These are phyloP conservation scores for Ganoderma lingzhi DNA, from an alignment of 1,284 basidiomycete genomes.

Conservation along the genomic window DNA sequence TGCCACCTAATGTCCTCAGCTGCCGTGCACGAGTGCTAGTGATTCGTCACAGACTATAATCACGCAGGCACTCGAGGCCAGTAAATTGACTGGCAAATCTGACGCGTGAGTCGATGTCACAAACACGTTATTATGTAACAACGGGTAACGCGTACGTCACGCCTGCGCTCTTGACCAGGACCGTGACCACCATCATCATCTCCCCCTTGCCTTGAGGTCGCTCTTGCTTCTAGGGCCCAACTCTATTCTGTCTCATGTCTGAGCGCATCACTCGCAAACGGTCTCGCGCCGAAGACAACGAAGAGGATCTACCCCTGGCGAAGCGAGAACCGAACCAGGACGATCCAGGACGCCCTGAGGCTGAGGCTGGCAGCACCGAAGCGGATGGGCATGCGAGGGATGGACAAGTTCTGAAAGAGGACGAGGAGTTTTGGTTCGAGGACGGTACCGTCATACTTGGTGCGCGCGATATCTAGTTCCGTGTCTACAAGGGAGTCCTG, in stretches of 20 bases:
- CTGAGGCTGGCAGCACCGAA: background rate
- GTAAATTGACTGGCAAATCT: background rate
- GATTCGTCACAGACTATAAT: too few relatives aligned
- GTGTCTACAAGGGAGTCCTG: conserved; percentile 16
- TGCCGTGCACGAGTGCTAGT: too few relatives aligned
- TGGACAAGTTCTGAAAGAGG: background rate
- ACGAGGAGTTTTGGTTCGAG: conserved; percentile 23
- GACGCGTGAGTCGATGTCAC: background rate
- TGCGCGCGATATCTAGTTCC: conserved; percentile 17
- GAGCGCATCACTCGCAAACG: background rate
- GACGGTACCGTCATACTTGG: conserved; percentile 23
- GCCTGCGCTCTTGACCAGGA: background rate
- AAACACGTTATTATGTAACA: conserved; percentile 1
- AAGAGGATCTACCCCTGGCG: background rate
- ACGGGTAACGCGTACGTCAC: background rate
- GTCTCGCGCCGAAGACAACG: background rate
- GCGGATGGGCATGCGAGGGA: background rate
- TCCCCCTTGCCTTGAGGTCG: background rate
- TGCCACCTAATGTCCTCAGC: too few relatives aligned
- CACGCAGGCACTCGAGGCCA: too few relatives aligned
- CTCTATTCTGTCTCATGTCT: background rate
- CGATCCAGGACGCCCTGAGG: background rate
- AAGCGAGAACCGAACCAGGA: background rate
- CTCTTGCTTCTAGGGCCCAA: background rate
- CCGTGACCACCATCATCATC: background rate